A percentile compares a stretch with the other conserved stretches of the same genome.
Evolutionary conservation across 2,329 filamentous ascomycete species (phyloP).

Genomic region (Drechslerella coelobrocha): DNA sequence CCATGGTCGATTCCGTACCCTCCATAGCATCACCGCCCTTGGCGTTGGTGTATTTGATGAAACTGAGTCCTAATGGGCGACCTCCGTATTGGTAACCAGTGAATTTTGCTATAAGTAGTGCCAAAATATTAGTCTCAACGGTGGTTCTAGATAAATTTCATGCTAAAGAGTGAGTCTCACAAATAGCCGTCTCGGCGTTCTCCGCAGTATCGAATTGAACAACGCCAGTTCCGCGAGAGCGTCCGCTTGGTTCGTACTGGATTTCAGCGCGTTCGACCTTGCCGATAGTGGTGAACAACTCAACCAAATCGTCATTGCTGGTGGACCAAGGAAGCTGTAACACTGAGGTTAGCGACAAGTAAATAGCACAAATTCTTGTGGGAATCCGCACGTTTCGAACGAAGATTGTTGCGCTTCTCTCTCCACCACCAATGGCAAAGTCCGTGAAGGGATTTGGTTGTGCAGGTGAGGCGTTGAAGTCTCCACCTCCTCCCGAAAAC

Average conservation of each 20-base stretch:
- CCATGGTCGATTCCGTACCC: conserved; percentile 76
- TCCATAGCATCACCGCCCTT: conserved; percentile 79
- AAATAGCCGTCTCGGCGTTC: conserved; percentile 88
- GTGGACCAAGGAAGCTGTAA: conserved; percentile 93
- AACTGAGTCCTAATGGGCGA: conserved; percentile 88
- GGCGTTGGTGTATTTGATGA: conserved; percentile 86
- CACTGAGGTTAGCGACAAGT: conserved; percentile 55
- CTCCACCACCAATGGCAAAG: conserved; percentile 83
- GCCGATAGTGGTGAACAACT: conserved; percentile 96
- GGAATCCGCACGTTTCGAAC: conserved; percentile 84
- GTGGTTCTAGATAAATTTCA: too few relatives aligned
- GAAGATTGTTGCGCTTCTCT: conserved; percentile 84
- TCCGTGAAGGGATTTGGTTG: conserved; percentile 92
- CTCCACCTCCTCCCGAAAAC: conserved; percentile 59
- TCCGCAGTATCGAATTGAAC: conserved; percentile 85
- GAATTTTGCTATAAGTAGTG: conserved; percentile 73
- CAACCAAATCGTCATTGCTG: conserved; percentile 94
- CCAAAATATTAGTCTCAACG: conserved; percentile 55
- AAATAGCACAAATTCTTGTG: conserved; percentile 48
- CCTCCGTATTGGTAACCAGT: conserved; percentile 97
- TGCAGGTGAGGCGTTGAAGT: conserved; percentile 63
- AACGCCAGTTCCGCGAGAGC: conserved; percentile 94
- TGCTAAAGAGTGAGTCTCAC: conserved; percentile 58
- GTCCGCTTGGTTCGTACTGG: conserved; percentile 95
- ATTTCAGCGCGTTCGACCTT: conserved; percentile 99